Evolutionary conservation across 2,329 filamentous ascomycete genomes (phyloP).

Genomic region (Phaeosphaeriaceae sp.): DNA sequence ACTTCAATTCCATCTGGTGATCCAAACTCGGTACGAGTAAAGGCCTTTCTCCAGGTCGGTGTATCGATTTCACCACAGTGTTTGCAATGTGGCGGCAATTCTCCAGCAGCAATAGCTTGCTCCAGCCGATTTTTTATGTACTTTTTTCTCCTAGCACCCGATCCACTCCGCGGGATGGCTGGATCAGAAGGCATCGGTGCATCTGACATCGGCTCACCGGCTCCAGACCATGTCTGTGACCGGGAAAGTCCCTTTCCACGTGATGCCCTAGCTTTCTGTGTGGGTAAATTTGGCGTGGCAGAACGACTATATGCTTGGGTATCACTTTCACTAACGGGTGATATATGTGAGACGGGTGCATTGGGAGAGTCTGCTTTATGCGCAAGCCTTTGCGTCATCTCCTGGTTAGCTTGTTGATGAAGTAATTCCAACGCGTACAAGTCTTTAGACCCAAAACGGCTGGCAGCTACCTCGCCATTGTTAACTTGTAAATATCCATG

Average conservation of each 20-base stretch:
- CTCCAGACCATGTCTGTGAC: slow-evolving; percentile 48
- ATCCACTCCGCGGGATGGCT: slow-evolving; percentile 50
- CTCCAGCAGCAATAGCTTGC: slow-evolving; percentile 72
- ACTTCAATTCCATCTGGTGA: slow-evolving; percentile 73
- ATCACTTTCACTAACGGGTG: slow-evolving; percentile 26
- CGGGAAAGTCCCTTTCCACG: slow-evolving; percentile 41
- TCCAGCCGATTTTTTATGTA: slow-evolving; percentile 63
- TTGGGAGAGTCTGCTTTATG: slow-evolving; percentile 29
- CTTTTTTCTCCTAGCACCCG: slow-evolving; percentile 70
- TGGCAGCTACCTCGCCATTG: slow-evolving; percentile 4
- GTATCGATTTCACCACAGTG: slow-evolving; percentile 97
- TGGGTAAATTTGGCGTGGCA: slow-evolving; percentile 28
- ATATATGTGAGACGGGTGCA: slow-evolving; percentile 20
- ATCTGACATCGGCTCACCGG: slow-evolving; percentile 43
- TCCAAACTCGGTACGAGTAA: slow-evolving; percentile 76
- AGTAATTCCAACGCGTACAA: slow-evolving; percentile 4
- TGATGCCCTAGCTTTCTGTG: slow-evolving; percentile 20
- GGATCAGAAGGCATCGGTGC: slow-evolving; percentile 32
- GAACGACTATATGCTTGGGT: slow-evolving; percentile 28
- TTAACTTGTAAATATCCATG: slow-evolving; percentile 9
- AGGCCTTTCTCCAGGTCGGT: slow-evolving; percentile 94
- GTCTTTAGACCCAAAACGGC: slow-evolving; percentile 4
- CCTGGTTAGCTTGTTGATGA: slow-evolving; percentile 4
- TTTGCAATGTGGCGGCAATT: slow-evolving; percentile 85
- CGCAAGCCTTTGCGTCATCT: slow-evolving; percentile 6